These are phyloP conservation scores for Pochonia chlamydosporia DNA, from an alignment of 2,329 filamentous ascomycete genomes.

Conservation along the genomic window DNA sequence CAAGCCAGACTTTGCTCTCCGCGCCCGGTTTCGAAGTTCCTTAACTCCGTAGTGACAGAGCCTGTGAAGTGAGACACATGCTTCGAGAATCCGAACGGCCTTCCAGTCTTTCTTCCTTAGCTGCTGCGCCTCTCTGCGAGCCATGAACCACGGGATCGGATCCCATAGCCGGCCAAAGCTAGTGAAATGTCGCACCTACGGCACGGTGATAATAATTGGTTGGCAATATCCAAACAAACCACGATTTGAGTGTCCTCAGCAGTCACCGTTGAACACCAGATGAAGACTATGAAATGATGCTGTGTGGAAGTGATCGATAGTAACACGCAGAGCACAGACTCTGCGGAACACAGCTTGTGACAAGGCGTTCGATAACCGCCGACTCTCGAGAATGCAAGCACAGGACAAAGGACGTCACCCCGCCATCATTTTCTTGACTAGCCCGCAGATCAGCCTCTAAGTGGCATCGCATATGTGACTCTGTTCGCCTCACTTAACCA, in stretches of 20 bases:
- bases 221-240: background rate
- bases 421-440: background rate
- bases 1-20: slow-evolving; percentile 1
- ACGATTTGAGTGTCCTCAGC: too few species aligned
- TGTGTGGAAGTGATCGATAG: too few species aligned
- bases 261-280: too few species aligned
- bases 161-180: background rate
- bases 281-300: too few species aligned
- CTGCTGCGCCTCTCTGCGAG: slow-evolving; percentile 1
- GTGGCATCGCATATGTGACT: background rate
- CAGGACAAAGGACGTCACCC: background rate
- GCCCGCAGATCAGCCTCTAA: background rate
- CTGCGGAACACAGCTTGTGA: too few species aligned
- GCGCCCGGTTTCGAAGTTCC: background rate
- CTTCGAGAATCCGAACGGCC: slow-evolving; percentile 2
- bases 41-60: background rate
- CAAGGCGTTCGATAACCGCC: too few species aligned
- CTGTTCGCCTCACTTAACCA: background rate
- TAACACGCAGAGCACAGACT: too few species aligned
- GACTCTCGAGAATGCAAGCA: too few species aligned
- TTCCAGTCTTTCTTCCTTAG: background rate
- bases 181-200: background rate
- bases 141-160: slow-evolving; percentile 1
- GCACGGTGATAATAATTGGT: background rate
- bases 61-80: background rate